Base-by-base conservation (phyloP, 1,139 yeast species). In the Casaregolazyma suthepensis region DNA sequence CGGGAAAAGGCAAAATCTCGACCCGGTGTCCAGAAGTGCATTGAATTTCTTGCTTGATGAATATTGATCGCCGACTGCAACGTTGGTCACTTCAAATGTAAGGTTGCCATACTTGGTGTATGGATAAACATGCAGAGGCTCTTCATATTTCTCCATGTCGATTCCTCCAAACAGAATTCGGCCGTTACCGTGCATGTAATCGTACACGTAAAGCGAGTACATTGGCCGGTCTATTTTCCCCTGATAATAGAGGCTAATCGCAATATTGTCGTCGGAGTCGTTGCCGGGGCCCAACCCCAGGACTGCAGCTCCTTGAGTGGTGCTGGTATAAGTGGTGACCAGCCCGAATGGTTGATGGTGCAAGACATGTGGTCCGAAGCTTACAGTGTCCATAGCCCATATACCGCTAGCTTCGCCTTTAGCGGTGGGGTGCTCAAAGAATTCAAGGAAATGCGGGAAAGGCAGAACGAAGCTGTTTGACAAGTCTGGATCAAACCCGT, bases 1-100 rank as follows among this genome's bases (percentile, higher is more conserved):
- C 18, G 90, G 88, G 1, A 82, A 66, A 58, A 76, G 77, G 13
- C 85, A 74, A 51, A 81, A 69, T 1, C 90, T 81, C 13, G 90
- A 79, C 46, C 93, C 93, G 3, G 87, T 78, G 67, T 85, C 93
- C 38, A 85, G 67, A 63, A 20, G 81, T 4, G 50, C 47, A 40
- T 43, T 38, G 38, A 49, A 43, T 10, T 52, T 26, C 17, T 57
- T 3, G 4, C 13, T 38, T 1, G 40, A n/a, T 9, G 38, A n/a
- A 18, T 22, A 20, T 10, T 42, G 9, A 13, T 49, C 52, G 5
- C 56, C 58, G 48, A 62, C 56, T 17, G 31, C 38, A n/a, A 62
- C 44, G 7, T 52, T 56, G 20, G 52, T 44, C 15, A 57, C 48
- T 18, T 58, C 57, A 9, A 62, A 54, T 26, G 50, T 49, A 44